These are phyloP conservation scores for Pueraria montana DNA, from an alignment of 306 rosid species.

Conservation along the genomic window DNA sequence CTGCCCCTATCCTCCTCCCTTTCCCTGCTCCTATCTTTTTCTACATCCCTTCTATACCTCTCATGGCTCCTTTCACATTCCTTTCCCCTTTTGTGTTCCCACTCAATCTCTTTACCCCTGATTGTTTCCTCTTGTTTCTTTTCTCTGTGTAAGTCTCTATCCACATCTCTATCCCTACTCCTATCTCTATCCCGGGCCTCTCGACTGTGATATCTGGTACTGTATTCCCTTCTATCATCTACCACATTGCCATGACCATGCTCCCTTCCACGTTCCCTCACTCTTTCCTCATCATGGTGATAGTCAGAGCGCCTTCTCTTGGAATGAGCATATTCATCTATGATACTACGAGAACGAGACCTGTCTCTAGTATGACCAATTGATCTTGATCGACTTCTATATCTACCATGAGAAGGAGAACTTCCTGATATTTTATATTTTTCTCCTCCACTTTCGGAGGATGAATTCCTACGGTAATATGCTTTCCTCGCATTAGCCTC, in stretches of 20 bases:
- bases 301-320: slow-evolving; percentile 56
- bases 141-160: slow-evolving; percentile 57
- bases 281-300: slow-evolving; percentile 61
- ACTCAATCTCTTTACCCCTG: slow-evolving; percentile 61
- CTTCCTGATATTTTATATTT: slow-evolving; percentile 46
- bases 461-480: slow-evolving; percentile 46
- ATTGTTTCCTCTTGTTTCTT: slow-evolving; percentile 56
- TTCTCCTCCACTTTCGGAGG: slow-evolving; percentile 66
- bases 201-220: slow-evolving; percentile 48
- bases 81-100: slow-evolving; percentile 49
- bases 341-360: slow-evolving; percentile 65
- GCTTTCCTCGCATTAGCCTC: slow-evolving; percentile 53
- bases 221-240: slow-evolving; percentile 63
- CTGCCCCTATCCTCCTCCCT: slow-evolving; percentile 63
- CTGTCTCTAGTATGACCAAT: slow-evolving; percentile 64
- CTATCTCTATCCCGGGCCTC: slow-evolving; percentile 56
- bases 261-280: slow-evolving; percentile 44
- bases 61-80: slow-evolving; percentile 62
- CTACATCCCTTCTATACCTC: slow-evolving; percentile 65
- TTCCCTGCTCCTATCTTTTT: slow-evolving; percentile 64
- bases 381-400: slow-evolving; percentile 77
- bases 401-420: slow-evolving; percentile 58
- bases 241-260: slow-evolving; percentile 41
- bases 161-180: slow-evolving; percentile 59
- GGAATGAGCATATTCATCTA: slow-evolving; percentile 69